Evolutionary conservation across 805 yeast species (phyloP).

Genomic region (Kuraishia hungarica): DNA sequence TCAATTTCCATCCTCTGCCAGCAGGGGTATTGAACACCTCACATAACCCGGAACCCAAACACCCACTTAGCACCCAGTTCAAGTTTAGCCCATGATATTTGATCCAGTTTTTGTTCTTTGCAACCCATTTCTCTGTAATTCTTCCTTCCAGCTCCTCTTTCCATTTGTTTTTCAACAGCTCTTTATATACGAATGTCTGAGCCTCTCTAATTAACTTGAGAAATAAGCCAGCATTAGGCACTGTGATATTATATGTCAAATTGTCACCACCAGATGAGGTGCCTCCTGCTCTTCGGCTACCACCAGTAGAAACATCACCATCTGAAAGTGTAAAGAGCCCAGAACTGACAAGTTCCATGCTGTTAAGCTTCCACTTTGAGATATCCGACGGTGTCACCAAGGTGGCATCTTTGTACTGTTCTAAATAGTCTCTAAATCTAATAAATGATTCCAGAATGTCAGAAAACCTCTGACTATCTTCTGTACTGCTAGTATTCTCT

Average conservation of each 20-base stretch:
- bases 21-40: slow-evolving; percentile 47
- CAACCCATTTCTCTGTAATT: slow-evolving; percentile 33
- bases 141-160: slow-evolving; percentile 35
- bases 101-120: slow-evolving; percentile 25
- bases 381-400: slow-evolving; percentile 18
- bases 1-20: slow-evolving; percentile 43
- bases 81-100: slow-evolving; percentile 44
- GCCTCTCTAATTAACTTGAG: slow-evolving; percentile 36
- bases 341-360: slow-evolving; percentile 24
- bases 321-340: slow-evolving; percentile 32
- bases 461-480: neutral
- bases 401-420: slow-evolving; percentile 12
- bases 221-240: slow-evolving; percentile 43
- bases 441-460: neutral
- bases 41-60: slow-evolving; percentile 41
- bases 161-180: slow-evolving; percentile 26
- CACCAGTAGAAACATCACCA: neutral
- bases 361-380: slow-evolving; percentile 11
- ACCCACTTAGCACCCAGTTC: slow-evolving; percentile 40
- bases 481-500: neutral
- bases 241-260: slow-evolving; percentile 31
- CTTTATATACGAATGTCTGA: slow-evolving; percentile 32
- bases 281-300: neutral
- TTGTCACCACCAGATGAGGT: slow-evolving; percentile 11
- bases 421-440: slow-evolving; percentile 10